Base-by-base conservation (phyloP, 495 filamentous ascomycete species). In the Parmelia sp. region DNA sequence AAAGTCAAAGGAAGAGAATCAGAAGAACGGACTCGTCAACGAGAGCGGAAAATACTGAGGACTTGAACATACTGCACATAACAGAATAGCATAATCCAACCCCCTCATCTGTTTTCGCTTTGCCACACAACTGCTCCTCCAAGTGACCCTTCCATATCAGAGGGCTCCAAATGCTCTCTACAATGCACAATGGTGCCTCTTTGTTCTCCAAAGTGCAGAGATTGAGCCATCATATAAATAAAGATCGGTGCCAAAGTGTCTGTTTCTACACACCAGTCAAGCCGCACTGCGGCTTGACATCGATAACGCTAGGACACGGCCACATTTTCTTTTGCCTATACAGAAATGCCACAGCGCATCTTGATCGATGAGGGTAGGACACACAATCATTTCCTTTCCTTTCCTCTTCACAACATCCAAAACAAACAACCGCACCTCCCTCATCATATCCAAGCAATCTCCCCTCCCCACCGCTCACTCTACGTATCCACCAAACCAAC, bases 1-100 rank as follows among this genome's bases (percentile, higher is more conserved):
- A 73, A 75, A 76, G 69, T 76, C 76, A 23, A 85, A 84, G 76
- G 73, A 71, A 55, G 76, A 83, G 73, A 87, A 87, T 72, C 83
- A 86, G 75, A 74, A 77, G 62, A 70, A 73, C 59, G 82, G 83
- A 0, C 69, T 82, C 62, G 84, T 87, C 35, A 82, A 78, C 17
- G 64, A 47, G 1, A 63, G 62, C 45, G 69, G 69, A 10, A 71
- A 71, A 42, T 71, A 71, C 61, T 63, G 59, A 68, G 23, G 14
- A 27, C 23, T 11, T 44, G 36, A 19, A 49, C 0, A 17, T 15
- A 45, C 27, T 3, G 9, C 14, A 37, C 19, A 9, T 17, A 14
- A 37, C 27, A 27, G 6, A n/a, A 19, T 21, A 35, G 0, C 19
- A 3, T 57, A 2, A 3, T 14, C 6, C 7, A 37, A 58, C 7